Base-by-base conservation (phyloP, 2,329 filamentous ascomycete species). In the Neurospora sp. region DNA sequence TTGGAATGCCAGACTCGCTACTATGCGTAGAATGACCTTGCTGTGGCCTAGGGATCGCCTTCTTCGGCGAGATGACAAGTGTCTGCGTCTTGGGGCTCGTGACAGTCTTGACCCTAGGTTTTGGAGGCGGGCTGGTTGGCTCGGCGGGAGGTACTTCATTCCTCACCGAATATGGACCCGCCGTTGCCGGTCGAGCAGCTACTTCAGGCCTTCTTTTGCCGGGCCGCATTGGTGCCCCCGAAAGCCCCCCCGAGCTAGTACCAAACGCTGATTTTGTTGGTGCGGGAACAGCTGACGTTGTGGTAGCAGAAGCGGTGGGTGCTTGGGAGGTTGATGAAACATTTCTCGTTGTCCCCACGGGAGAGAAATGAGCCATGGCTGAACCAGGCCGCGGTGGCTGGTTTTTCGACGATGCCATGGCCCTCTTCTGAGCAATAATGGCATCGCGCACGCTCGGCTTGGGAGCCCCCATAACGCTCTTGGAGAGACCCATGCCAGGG, bases 361-460 rank as follows among this genome's bases (percentile, higher is more conserved):
- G 86, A 4, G 87, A 87, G 70, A 89, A 84, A 46, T 86, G 82
- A 12, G 88, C 84, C 88, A 90, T 89, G 69, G 88, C 87, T 40
- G 88, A 90, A 10, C 87, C 88, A 1, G 88, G 88, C 8, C 88
- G 82, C 33, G 83, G 77, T 11, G 86, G 87, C 1, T 88, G 78
- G 68, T 84, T 86, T 71, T 81, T 85, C 68, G 83, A 62, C 28
- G 52, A 77, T 41, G 84, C 81, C 74, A 87, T 74, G 5, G 82
- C 87, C 75, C 84, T 92, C 81, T 93, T 94, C 77, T 95, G 91
- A 6, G 93, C 93, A 76, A 93, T 82, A 84, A 97, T 93, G 3
- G 92, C 85, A 76, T 97, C 94, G 73, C 92, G 90, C 36, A 97
- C 80, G 11, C 91, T 92, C 11, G 88, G 86, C 72, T 89, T 90